A percentile compares a stretch with the other conserved stretches of the same genome.
These are phyloP conservation scores for Fusarium hostae DNA, from an alignment of 2,329 filamentous ascomycete genomes.

Conservation along the genomic window DNA sequence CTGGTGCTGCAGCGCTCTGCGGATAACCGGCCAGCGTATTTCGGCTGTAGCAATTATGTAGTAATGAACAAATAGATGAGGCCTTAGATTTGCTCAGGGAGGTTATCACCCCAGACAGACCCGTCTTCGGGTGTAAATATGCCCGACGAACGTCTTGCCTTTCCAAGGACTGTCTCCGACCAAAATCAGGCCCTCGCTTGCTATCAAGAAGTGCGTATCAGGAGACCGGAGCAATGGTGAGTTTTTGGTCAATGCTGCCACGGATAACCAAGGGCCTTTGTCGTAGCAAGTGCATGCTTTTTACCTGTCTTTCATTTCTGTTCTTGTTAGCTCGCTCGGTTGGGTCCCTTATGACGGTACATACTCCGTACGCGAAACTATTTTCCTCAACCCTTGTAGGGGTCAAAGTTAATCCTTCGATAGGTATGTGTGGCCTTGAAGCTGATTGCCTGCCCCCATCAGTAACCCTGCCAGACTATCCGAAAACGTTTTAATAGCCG, in stretches of 20 bases:
- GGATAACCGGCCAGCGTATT: slow-evolving; percentile 4
- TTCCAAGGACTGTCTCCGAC: slow-evolving; percentile 30
- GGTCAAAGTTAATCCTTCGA: slow-evolving; percentile 21
- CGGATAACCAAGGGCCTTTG: slow-evolving; percentile 9
- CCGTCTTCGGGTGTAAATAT: slow-evolving; percentile 1
- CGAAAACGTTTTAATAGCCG: slow-evolving; percentile 28
- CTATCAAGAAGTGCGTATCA: slow-evolving; percentile 13
- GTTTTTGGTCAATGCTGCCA: slow-evolving; percentile 14
- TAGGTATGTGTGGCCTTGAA: slow-evolving; percentile 7
- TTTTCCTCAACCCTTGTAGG: slow-evolving; percentile 16
- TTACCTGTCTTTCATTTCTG: slow-evolving; percentile 16
- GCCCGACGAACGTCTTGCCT: slow-evolving; percentile 26
- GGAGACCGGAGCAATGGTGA: slow-evolving; percentile 16
- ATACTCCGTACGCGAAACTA: slow-evolving; percentile 29
- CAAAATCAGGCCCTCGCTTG: slow-evolving; percentile 5
- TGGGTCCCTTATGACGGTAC: slow-evolving; percentile 10
- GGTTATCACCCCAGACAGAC: background rate
- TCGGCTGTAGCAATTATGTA: slow-evolving; percentile 20
- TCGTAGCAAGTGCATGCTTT: background rate
- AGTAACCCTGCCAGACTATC: slow-evolving; percentile 19
- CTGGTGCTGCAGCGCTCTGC: slow-evolving; percentile 2
- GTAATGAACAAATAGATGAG: background rate
- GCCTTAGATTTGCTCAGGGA: background rate
- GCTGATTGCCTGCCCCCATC: slow-evolving; percentile 15
- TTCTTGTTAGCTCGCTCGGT: slow-evolving; percentile 14